Base-by-base conservation (phyloP, 257 asterid genomes). In the Paraleonurus japonicus region DNA sequence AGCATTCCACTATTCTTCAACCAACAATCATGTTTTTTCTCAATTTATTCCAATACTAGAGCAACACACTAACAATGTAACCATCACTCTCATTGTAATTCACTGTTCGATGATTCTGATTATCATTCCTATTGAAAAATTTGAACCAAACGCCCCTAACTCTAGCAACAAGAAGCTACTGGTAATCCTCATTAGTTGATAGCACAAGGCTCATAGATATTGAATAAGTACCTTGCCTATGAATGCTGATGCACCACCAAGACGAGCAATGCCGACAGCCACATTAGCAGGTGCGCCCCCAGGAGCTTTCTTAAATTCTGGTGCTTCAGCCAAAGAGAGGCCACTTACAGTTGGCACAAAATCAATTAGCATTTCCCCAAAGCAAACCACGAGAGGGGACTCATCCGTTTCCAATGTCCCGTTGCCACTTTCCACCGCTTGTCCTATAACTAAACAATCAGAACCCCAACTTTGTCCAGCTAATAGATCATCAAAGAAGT, bases 251-350 rank as follows among this genome's bases (percentile, higher is more conserved):
- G 93, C 64, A 66, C 99, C 97, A 59, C 98, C 97, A 41, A 95
- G 97, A 57, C 99, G 98, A 69, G 99, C 86, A 69, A 95, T 95
- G 61, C 99, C 99, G 7, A 95, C 99, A 4, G 98, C 99, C 68
- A 95, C 99, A 82, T 95, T 95, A 60, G 99, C 99, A 27, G 99
- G 98, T n/a, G 98, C 99, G 61, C 99, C 99, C 35, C 99, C 99
- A 6, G 97, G 90, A 55, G 99, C 98, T 82, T 95, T 92, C 82
- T 95, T 95, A 53, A 95, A 95, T 15, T 97, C 97, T 2, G 98
- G 92, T 58, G 98, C 95, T 78, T 92, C 98, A n/a, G 96, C 88
- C 69, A 95, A 78, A 35, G 98, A 81, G 60, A 95, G 88, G 15
- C 98, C 99, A 78, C 88, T 95, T 0, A 75, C 67, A 33, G 99